Evolutionary conservation across 805 yeast species (phyloP), one percentile per base, ranked within the genome.

Genomic region (Zygosaccharomyces bisporus): DNA sequence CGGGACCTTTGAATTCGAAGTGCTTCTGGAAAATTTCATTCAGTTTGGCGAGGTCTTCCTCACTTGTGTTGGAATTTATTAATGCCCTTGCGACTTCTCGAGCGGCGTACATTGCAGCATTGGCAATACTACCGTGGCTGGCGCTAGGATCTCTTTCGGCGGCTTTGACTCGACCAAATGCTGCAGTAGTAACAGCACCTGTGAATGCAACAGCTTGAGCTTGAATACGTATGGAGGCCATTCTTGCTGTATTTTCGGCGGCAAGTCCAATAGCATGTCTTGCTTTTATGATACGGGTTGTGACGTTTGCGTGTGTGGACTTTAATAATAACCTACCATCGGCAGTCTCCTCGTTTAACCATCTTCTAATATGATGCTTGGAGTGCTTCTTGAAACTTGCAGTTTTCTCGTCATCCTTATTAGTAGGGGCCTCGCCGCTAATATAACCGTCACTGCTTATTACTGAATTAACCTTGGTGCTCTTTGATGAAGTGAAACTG

Each of bases 121-220:
- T 47, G 16, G 51, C 46, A 14, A 47, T 41, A 34, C 51, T 47
- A 14, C 51, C 51, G 20, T 47, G 51, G n/a, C 51, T 47, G 4
- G 48, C 51, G 27, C 40, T 38, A 6, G 44, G 36, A 19, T 41
- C 44, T n/a, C 21, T 41, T 31, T 39, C 41, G 9, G 45, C 46
- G 18, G 39, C 23, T 29, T 24, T 39, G 4, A 41, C 38, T 14
- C 48, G 23, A 2, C 41, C 47, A 12, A 44, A 38, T 25, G 56
- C 54, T 24, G 52, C 55, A 18, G 50, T 41, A 6, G 54, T 41
- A 10, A 44, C 38, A 4, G 46, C 50, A 13, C 46, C 44, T 12
- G 48, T 36, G 29, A 41, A 44, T 13, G 33, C 42, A 17, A 33
- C 24, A 8, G 45, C 45, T 35, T 39, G 34, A 12, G 34, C 34